Percentiles rank a stretch among this genome's conserved stretches.
phyloP scores from a whole-genome alignment of 1,284 basidiomycete genomes.

The Ustilago sp. region DNA sequence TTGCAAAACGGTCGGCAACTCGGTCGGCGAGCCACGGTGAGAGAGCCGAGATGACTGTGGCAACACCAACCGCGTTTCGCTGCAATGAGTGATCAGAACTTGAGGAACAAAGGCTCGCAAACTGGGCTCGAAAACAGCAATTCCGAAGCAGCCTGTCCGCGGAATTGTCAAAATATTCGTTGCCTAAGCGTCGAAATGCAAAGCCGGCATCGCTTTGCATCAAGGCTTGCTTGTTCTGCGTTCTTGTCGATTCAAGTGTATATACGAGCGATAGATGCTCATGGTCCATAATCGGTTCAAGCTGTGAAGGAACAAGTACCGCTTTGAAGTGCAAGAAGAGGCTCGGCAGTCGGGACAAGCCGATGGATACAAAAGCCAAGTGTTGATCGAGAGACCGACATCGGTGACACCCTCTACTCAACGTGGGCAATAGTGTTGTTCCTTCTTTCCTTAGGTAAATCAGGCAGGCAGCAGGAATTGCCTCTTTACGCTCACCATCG shows the following conservation, averaged over 20 bases:
- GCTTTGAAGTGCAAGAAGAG: neutral
- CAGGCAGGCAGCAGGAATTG: neutral
- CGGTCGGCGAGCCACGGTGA: too few relatives aligned
- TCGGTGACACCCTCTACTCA: neutral
- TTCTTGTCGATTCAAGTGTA: neutral
- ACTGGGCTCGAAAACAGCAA: neutral
- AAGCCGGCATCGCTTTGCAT: constrained; percentile 9
- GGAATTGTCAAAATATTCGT: constrained; percentile 6
- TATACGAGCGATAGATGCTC: too few relatives aligned
- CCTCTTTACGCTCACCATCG: neutral
- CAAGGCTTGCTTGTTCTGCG: neutral
- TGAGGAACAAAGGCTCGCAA: neutral
- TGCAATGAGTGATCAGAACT: neutral
- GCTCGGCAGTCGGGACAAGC: neutral
- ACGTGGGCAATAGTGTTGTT: neutral
- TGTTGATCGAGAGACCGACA: constrained; percentile 6
- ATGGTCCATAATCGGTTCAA: too few relatives aligned
- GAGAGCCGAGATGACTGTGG: neutral
- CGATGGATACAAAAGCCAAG: neutral
- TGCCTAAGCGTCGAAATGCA: neutral
- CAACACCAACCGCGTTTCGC: neutral
- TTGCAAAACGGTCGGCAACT: too few relatives aligned
- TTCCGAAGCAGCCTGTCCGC: constrained; percentile 8
- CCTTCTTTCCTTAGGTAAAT: constrained; percentile 2
- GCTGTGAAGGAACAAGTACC: too few relatives aligned